Base-by-base conservation (phyloP, 2,329 filamentous ascomycete species). In the Sphaerulina populicola region DNA sequence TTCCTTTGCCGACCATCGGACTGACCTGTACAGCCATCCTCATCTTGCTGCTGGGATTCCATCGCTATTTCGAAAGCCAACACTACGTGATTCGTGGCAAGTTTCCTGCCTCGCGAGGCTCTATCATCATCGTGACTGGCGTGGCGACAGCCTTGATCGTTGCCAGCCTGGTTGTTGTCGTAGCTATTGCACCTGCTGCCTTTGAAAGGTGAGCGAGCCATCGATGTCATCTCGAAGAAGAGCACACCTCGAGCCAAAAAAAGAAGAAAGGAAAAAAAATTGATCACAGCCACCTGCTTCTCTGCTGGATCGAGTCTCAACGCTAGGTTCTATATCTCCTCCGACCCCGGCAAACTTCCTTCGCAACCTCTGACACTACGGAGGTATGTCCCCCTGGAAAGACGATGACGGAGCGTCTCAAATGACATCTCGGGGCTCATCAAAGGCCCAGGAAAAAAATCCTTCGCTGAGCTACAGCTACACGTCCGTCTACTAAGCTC, bases 11-110 rank as follows among this genome's bases (percentile, higher is more conserved):
- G 27, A 12, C 27, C 18, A n/a, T 6, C 4, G 7, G 15, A 41
- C 6, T 41, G 21, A 41, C 18, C 10, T 47, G 30, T 42, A 35
- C 11, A 67, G 82, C 82, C 59, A 87, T 91, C 53, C 61, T 91
- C 37, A 81, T 88, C 52, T 73, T 93, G 50, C 75, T 86, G 49
- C 74, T 91, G 47, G 87, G 87, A 6, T 90, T 88, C 66, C 82
- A 86, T 64, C 76, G 87, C 47, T 93, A 88, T 67, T 83, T 88
- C 60, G 81, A 87, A 64, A 78, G 79, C 18, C 87, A 93, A 70
- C 77, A 86, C 62, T 93, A 88, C 79, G 79, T 93, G 21, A 83
- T 91, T 54, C 72, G 78, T 56, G 86, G 86, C 60, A 89, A 89
- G 67, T 90, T 90, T 61, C 86, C 86, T 0, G 85, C 86, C 6